phyloP scores from a whole-genome alignment of 805 yeast species.

The Zygotorulaspora florentina region DNA sequence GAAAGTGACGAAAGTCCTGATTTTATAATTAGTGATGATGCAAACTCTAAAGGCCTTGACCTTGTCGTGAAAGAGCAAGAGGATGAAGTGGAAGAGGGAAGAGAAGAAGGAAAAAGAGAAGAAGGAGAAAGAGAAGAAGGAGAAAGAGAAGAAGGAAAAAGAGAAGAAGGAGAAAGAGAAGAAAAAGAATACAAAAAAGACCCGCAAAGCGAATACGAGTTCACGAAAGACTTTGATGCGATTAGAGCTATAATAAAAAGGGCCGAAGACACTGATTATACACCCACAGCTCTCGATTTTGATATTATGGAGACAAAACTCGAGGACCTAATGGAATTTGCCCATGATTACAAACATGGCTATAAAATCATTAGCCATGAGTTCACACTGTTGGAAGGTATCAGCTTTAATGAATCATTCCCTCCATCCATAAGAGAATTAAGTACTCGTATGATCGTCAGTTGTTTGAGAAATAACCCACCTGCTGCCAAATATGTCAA shows the following conservation, averaged over 20 bases:
- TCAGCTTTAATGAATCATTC: conserved; percentile 16
- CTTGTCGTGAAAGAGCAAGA: background rate
- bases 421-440: conserved; percentile 42
- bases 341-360: conserved; percentile 67
- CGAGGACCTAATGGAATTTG: conserved; percentile 49
- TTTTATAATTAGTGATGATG: too few relatives aligned
- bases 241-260: conserved; percentile 23
- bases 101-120: too few relatives aligned
- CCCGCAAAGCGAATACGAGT: conserved; percentile 23
- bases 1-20: background rate
- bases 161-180: too few relatives aligned
- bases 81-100: background rate
- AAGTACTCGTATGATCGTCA: conserved; percentile 56
- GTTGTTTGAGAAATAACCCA: conserved; percentile 71
- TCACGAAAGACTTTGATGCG: conserved; percentile 27
- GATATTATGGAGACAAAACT: conserved; percentile 22
- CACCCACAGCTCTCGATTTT: conserved; percentile 12
- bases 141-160: too few relatives aligned
- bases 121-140: too few relatives aligned
- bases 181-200: too few relatives aligned
- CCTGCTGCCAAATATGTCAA: conserved; percentile 46
- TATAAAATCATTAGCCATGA: conserved; percentile 39
- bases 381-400: conserved; percentile 18
- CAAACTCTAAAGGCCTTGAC: too few relatives aligned
- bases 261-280: conserved; percentile 1